Base-by-base conservation (phyloP, 805 yeast genomes). In the Brettanomyces naardenensis region DNA sequence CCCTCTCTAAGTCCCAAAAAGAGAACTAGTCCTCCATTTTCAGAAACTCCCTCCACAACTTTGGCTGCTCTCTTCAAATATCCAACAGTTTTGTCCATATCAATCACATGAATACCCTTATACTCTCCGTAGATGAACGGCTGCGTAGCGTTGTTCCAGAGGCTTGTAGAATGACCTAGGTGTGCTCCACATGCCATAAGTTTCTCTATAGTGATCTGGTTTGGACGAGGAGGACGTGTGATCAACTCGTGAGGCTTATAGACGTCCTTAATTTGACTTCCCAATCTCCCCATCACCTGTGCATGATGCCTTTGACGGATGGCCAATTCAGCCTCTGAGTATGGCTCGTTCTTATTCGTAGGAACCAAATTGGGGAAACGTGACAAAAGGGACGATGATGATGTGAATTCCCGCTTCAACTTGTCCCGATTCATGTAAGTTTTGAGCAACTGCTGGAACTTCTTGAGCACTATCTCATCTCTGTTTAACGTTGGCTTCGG, bases 181-280 rank as follows among this genome's bases (percentile, higher is more conserved):
- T 92, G 98, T 33, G 90, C 90, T 37, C 96, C 97, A 0, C 97
- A 86, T 3, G 96, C 90, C 59, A 90, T 58, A 37, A 92, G 68
- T 40, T 77, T 77, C 22, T 86, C 66, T 27, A 88, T 66, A 3
- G 90, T 70, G 10, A 85, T 56, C 40, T 83, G 75, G 18, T 70
- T 60, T 18, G 76, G 65, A 11, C 66, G 49, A 26, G 72, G 64
- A 14, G 95, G 95, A 19, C 66, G 61, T 32, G 67, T 65, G 22
- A 80, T 65, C 43, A 83, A 83, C 43, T 71, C 67, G 52, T 79
- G 78, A 14, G 95, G 95, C 37, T 63, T 60, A 55, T 85, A 87
- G 5, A 83, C 78, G 41, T 75, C 68, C 38, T 64, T 58, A n/a
- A 84, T 50, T 13, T 63, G 54, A 1, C 94, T 77, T 0, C 97